Evolutionary conservation across 495 filamentous ascomycete genomes (phyloP), one percentile per base, ranked within the genome.

Genomic region (Diplogelasinospora grovesii): DNA sequence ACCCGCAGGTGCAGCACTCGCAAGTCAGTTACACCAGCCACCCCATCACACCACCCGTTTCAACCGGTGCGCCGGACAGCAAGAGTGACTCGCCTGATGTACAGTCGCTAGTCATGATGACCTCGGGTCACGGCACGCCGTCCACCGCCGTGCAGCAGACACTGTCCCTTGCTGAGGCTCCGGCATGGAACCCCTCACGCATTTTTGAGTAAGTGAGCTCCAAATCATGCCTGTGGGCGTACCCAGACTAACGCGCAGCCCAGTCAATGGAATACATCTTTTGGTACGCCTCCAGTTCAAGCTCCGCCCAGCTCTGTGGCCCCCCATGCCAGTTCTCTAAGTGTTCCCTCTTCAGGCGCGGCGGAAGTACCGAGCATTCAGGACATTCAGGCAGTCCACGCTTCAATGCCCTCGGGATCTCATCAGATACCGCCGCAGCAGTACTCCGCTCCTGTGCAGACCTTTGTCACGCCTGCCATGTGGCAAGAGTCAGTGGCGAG

Each of bases 401-500:
- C 64, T 19, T 53, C 73, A 25, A 63, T 75, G 15, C 77, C 75
- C 7, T 63, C 74, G 4, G 74, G 56, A 41, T 68, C 57, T 20
- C 79, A 79, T 24, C 61, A 69, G 1, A 56, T 82, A 14, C 63
- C 73, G 5, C 70, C 75, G 19, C 69, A 71, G 18, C 69, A 78
- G 32, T 77, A 79, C 41, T 68, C 69, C 22, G 66, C 76, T 11
- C 74, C 71, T 6, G 59, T 67, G 14, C 64, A 68, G 47, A 71
- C 79, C 11, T 82, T 93, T 48, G 86, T 98, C 41, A 94, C 86
- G 9, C 87, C 92, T 8, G 82, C 83, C 45, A 94, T 95, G 78
- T 98, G 92, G 92, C 89, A 95, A 60, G 85, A 95, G 52, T 87
- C 81, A 30, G 89, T 98, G 49, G 89, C 93, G 10, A 87, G 79